These are phyloP conservation scores for Wickerhamomyces rabaulensis DNA, from an alignment of 805 yeast species.

Conservation along the genomic window DNA sequence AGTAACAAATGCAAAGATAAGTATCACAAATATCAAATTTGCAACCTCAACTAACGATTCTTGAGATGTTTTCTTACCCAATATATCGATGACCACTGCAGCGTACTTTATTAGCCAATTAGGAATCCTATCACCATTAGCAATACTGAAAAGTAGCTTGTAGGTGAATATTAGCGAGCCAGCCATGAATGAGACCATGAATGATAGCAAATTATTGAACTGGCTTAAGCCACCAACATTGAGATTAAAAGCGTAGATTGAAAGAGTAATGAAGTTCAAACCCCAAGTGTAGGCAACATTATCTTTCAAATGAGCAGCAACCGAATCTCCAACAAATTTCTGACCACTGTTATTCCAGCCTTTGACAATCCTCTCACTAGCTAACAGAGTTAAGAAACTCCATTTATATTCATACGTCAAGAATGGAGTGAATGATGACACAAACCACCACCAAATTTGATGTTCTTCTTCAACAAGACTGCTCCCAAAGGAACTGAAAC, in stretches of 20 bases:
- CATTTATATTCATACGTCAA: constrained; percentile 9
- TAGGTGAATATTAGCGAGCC: constrained; percentile 43
- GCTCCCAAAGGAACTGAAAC: constrained; percentile 69
- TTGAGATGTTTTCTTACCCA: constrained; percentile 26
- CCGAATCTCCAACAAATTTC: constrained; percentile 53
- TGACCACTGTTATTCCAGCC: constrained; percentile 93
- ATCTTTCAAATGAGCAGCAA: constrained; percentile 38
- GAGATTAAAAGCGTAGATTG: constrained; percentile 22
- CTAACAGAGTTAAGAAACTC: constrained; percentile 8
- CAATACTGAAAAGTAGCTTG: constrained; percentile 47
- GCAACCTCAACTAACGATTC: constrained; percentile 31
- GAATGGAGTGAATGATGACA: constrained; percentile 15
- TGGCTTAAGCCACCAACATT: constrained; percentile 20
- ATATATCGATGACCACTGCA: constrained; percentile 24
- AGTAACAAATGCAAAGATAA: constrained; percentile 27
- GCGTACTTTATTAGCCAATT: constrained; percentile 23
- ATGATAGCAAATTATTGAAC: constrained; percentile 30
- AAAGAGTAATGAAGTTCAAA: constrained; percentile 36
- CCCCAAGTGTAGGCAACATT: constrained; percentile 40
- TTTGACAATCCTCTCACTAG: constrained; percentile 53
- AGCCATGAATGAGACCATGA: constrained; percentile 41
- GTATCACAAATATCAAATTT: constrained; percentile 28
- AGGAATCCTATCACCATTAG: constrained; percentile 54
- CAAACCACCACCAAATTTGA: constrained; percentile 89
- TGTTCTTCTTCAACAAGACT: constrained; percentile 95